Evolutionary conservation across 106 monocot species (phyloP), one percentile per base, ranked within the genome.

Genomic region (Triglochin maritima): DNA sequence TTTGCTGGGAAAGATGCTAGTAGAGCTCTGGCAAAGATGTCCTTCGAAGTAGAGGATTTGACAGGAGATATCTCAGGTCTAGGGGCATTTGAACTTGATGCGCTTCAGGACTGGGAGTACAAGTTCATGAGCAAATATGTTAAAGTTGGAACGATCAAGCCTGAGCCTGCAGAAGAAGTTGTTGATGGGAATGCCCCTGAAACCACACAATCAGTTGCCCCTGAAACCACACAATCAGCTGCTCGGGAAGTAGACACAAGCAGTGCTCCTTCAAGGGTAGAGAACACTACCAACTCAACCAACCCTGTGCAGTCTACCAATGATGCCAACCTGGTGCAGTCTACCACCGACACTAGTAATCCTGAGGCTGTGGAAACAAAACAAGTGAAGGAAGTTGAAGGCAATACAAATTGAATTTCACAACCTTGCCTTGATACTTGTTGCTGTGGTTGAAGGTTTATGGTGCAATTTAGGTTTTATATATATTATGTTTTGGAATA

Each of bases 1-100:
- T 92, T 92, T 77, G 87, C 88, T 0, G 92, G 92, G 50, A 85
- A 73, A 81, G 92, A 92, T 73, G 87, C 87, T 2, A 92, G 92
- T 52, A 76, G 92, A 63, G 92, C 92, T 4, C 55, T 92, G 60
- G 92, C 92, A 15, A 92, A 92, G 77, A 88, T 92, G 92, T 92
- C 92, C 17, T 88, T 92, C 29, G 88, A 92, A 50, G 69, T 68
- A 56, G 69, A 83, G 44, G 92, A 92, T 64, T 67, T 92, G 50
- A 88, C 80, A 14, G 81, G 79, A 63, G 92, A 92, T 54, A 79
- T 85, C 54, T 81, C 88, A 9, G 92, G 85, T 51, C 76, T 92
- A 4, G 81, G 83, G 1, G 76, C 82, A 14, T 87, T 88, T 9
- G 92, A 92, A 68, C 74, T 88, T 3, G 85, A 83, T 29, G 81